These are phyloP conservation scores for Lumnitzera racemosa DNA, from an alignment of 345 rosid genomes.

Conservation along the genomic window DNA sequence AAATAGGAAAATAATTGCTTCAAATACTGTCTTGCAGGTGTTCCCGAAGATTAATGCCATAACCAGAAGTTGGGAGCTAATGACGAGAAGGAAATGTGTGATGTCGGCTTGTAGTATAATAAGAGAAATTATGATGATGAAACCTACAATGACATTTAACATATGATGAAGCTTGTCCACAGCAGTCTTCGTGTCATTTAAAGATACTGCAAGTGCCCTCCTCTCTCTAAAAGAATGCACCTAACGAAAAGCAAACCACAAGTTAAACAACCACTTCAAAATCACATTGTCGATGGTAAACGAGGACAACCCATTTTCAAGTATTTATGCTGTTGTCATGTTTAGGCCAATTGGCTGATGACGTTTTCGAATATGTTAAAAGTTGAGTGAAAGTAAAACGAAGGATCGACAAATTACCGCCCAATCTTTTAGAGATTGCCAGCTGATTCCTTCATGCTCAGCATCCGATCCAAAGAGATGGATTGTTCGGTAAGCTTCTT, in stretches of 20 bases:
- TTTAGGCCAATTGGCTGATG: too few relatives aligned
- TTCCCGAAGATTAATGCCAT: conserved; percentile 39
- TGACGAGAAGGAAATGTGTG: conserved; percentile 31
- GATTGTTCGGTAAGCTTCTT: conserved; percentile 30
- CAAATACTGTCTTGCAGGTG: conserved; percentile 40
- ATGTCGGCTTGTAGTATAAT: conserved; percentile 31
- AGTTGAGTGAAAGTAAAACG: not conserved
- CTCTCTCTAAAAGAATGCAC: conserved; percentile 38
- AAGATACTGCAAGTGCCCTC: conserved; percentile 38
- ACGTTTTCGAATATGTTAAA: too few relatives aligned
- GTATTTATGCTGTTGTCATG: too few relatives aligned
- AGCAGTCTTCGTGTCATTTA: conserved; percentile 40
- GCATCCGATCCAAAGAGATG: conserved; percentile 20
- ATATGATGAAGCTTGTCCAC: conserved; percentile 42
- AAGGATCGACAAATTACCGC: conserved; percentile 20
- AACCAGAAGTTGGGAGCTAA: conserved; percentile 41
- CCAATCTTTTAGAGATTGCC: conserved; percentile 29
- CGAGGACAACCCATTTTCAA: too few relatives aligned
- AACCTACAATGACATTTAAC: conserved; percentile 25
- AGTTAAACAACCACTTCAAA: too few relatives aligned
- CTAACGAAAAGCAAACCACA: not conserved
- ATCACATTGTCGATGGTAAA: too few relatives aligned
- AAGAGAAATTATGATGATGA: conserved; percentile 32
- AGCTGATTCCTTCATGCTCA: conserved; percentile 28
- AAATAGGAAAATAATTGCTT: conserved; percentile 46